phyloP scores from a whole-genome alignment of 2,329 filamentous ascomycete species.

The Paradendryphiella salina region DNA sequence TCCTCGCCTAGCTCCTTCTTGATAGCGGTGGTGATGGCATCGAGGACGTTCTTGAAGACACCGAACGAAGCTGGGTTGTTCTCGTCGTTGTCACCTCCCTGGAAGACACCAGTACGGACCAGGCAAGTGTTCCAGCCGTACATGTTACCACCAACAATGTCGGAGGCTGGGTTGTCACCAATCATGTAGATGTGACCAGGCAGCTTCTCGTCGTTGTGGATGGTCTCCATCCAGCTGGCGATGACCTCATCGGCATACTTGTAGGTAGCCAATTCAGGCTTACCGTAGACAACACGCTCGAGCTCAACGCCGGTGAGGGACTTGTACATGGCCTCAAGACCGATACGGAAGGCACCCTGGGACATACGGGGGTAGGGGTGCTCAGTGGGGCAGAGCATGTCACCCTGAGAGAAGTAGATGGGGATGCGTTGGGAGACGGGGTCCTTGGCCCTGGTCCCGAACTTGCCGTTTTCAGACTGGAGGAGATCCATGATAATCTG shows the following conservation, averaged over 20 bases:
- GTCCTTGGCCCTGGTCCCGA: constrained; percentile 68
- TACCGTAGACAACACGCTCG: constrained; percentile 76
- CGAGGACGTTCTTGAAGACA: constrained; percentile 72
- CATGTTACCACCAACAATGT: constrained; percentile 77
- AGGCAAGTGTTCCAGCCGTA: constrained; percentile 82
- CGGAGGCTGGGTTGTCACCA: constrained; percentile 73
- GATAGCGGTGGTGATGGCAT: constrained; percentile 69
- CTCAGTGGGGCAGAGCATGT: constrained; percentile 62
- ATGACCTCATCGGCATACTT: constrained; percentile 77
- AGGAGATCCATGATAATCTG: constrained; percentile 77
- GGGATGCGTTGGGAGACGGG: constrained; percentile 68
- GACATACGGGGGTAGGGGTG: constrained; percentile 70
- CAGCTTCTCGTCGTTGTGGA: constrained; percentile 71
- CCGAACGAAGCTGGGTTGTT: constrained; percentile 78
- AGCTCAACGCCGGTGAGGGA: constrained; percentile 69
- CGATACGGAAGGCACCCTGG: constrained; percentile 75
- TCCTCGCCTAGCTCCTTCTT: constrained; percentile 72
- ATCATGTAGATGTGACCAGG: constrained; percentile 76
- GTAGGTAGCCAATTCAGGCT: constrained; percentile 75
- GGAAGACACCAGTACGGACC: constrained; percentile 77
- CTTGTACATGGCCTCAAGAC: constrained; percentile 74
- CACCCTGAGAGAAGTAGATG: constrained; percentile 72
- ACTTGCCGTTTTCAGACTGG: constrained; percentile 67
- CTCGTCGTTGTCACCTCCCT: constrained; percentile 74
- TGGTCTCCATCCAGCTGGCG: constrained; percentile 72